phyloP scores from a whole-genome alignment of 2,329 filamentous ascomycete genomes.

The Diaporthe amygdali region DNA sequence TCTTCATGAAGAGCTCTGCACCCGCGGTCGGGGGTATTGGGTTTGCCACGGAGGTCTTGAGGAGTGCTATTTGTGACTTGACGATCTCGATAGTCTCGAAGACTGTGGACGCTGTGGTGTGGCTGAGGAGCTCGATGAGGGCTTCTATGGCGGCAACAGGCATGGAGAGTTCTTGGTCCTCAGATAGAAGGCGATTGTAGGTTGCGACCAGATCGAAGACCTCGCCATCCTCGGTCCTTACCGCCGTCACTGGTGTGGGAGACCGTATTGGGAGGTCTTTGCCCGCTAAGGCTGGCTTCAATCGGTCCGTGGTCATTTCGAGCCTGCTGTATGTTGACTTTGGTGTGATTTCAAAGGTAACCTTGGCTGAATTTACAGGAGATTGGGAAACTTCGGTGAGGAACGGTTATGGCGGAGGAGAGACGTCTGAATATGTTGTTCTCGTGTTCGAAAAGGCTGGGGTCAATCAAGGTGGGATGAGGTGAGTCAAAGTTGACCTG shows the following conservation, averaged over 20 bases:
- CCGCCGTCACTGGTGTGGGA: slow-evolving; percentile 11
- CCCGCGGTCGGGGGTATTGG: slow-evolving; percentile 91
- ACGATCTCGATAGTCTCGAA: slow-evolving; percentile 92
- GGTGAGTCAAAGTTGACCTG: background rate
- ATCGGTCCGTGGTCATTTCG: slow-evolving; percentile 21
- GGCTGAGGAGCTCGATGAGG: slow-evolving; percentile 82
- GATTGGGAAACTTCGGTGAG: background rate
- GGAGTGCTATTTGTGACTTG: slow-evolving; percentile 74
- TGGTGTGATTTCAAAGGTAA: background rate
- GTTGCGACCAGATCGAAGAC: slow-evolving; percentile 57
- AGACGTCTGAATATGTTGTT: background rate
- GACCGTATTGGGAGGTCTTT: slow-evolving; percentile 22
- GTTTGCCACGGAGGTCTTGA: slow-evolving; percentile 83
- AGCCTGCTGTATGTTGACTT: too few species aligned
- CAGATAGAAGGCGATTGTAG: slow-evolving; percentile 58
- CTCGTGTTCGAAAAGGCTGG: background rate
- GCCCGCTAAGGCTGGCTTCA: background rate
- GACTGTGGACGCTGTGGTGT: slow-evolving; percentile 82
- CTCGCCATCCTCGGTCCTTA: slow-evolving; percentile 25
- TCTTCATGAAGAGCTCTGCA: slow-evolving; percentile 94
- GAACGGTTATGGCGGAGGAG: background rate
- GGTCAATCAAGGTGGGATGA: slow-evolving; percentile 8
- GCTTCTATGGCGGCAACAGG: slow-evolving; percentile 73
- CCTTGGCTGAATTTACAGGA: too few species aligned
- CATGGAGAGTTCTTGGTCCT: slow-evolving; percentile 88